Evolutionary conservation across 768 basidiomycete genomes (phyloP).

Genomic region (Suillus spraguei): DNA sequence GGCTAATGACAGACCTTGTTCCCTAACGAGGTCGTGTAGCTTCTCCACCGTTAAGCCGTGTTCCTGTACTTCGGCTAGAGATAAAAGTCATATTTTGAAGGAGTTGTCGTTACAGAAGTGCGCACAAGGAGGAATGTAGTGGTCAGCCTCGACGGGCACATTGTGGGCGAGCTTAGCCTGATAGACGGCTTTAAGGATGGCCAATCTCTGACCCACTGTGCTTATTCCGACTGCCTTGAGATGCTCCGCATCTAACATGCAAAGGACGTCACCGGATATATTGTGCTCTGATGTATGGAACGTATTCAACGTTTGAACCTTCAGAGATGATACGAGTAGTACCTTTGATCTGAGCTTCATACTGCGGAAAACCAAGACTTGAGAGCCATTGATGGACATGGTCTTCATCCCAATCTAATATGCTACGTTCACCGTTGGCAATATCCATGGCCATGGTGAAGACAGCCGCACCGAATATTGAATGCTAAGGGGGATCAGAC

Average conservation of each 20-base stretch:
- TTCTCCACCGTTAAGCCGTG: constrained; percentile 62
- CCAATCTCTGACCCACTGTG: constrained; percentile 90
- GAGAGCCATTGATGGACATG: constrained; percentile 83
- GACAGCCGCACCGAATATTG: background rate
- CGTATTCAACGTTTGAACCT: constrained; percentile 7
- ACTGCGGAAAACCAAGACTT: constrained; percentile 81
- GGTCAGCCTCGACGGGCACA: constrained; percentile 79
- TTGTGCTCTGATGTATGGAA: constrained; percentile 67
- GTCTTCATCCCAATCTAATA: constrained; percentile 70
- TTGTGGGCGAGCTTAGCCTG: constrained; percentile 82
- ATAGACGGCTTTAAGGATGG: constrained; percentile 93
- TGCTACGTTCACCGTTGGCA: constrained; percentile 36
- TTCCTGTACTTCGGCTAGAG: constrained; percentile 60
- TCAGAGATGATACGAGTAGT: constrained; percentile 20
- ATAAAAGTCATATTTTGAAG: constrained; percentile 7
- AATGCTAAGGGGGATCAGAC: constrained; percentile 12
- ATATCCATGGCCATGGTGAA: constrained; percentile 31
- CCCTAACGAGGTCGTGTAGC: constrained; percentile 65
- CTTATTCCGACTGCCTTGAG: constrained; percentile 86
- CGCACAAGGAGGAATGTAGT: constrained; percentile 91
- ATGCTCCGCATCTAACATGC: constrained; percentile 78
- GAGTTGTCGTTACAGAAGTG: constrained; percentile 14
- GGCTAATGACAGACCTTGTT: constrained; percentile 60
- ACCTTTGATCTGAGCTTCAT: constrained; percentile 84
- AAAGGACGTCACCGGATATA: constrained; percentile 89